These are phyloP conservation scores for Spathaspora girioi DNA, from an alignment of 805 yeast genomes.

Conservation along the genomic window DNA sequence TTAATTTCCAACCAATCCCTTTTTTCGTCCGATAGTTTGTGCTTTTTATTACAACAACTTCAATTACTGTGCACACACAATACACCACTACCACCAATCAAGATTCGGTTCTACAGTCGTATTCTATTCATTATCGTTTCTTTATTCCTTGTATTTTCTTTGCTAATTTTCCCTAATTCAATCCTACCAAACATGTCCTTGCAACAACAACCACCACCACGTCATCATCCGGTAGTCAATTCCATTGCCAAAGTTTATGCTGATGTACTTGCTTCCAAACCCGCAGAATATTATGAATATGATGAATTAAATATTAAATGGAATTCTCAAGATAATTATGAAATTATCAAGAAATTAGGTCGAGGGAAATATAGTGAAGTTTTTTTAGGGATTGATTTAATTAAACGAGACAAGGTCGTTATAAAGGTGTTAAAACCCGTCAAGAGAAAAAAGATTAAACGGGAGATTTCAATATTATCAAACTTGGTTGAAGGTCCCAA, in stretches of 20 bases:
- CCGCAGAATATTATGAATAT: slow-evolving; percentile 83
- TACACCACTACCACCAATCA: not conserved
- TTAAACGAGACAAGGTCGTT: slow-evolving; percentile 63
- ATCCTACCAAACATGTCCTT: not conserved
- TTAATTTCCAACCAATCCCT: too few species aligned
- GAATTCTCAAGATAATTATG: slow-evolving; percentile 85
- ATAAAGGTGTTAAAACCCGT: slow-evolving; percentile 93
- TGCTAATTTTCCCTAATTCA: slow-evolving; percentile 3
- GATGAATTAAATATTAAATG: slow-evolving; percentile 70
- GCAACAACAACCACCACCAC: slow-evolving; percentile 10
- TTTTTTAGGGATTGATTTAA: slow-evolving; percentile 73
- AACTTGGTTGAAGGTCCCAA: slow-evolving; percentile 83
- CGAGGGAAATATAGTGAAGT: slow-evolving; percentile 95
- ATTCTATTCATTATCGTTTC: not conserved
- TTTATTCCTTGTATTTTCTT: not conserved
- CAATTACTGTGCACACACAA: too few species aligned
- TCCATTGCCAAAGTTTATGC: slow-evolving; percentile 77
- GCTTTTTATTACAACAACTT: too few species aligned
- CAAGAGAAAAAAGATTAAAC: slow-evolving; percentile 84
- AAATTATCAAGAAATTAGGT: slow-evolving; percentile 79
- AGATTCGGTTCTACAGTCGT: slow-evolving; percentile 6
- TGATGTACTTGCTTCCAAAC: slow-evolving; percentile 72
- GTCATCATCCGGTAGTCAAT: slow-evolving; percentile 19
- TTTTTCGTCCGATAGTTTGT: too few species aligned
- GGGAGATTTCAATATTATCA: slow-evolving; percentile 85